Conservation (phyloP, 1,139 yeast genomes). For the Blastobotrys arbuscula region DNA sequence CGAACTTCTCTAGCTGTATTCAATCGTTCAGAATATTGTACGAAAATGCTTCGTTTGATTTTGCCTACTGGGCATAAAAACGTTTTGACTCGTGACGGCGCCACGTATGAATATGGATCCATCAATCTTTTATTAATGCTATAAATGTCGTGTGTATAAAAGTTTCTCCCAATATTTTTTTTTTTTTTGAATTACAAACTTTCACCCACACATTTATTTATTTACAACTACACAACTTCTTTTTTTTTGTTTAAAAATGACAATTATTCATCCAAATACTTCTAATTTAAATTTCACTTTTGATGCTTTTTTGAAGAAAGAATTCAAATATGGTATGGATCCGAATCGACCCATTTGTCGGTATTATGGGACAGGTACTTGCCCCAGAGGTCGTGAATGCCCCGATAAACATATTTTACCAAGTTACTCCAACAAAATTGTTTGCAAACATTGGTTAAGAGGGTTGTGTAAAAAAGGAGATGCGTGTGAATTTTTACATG, state of each 20-base stretch:
- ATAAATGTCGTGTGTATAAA: background rate
- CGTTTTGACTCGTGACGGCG: constrained; percentile 63
- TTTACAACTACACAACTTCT: background rate
- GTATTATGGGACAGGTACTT: constrained; percentile 64
- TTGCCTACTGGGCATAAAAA: constrained; percentile 66
- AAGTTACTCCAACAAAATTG: constrained; percentile 77
- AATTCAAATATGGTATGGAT: constrained; percentile 75
- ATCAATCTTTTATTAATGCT: constrained; percentile 20
- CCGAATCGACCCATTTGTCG: constrained; percentile 91
- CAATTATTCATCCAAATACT: constrained; percentile 32
- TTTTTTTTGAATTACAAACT: background rate
- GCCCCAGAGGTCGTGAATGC: constrained; percentile 82
- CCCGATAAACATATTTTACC: constrained; percentile 86
- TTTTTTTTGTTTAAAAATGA: constrained; percentile 3
- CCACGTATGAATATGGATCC: constrained; percentile 41
- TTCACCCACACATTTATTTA: background rate
- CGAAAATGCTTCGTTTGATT: constrained; percentile 47
- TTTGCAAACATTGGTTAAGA: constrained; percentile 97
- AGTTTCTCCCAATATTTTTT: background rate
- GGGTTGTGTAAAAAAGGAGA: constrained; percentile 97
- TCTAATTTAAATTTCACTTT: constrained; percentile 56
- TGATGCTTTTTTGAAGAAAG: constrained; percentile 75
- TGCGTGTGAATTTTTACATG: constrained; percentile 94
- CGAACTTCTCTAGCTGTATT: constrained; percentile 57
- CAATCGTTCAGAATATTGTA: constrained; percentile 43